Evolutionary conservation across 2,329 filamentous ascomycete genomes (phyloP).

Genomic region (Colletotrichum graminicola): DNA sequence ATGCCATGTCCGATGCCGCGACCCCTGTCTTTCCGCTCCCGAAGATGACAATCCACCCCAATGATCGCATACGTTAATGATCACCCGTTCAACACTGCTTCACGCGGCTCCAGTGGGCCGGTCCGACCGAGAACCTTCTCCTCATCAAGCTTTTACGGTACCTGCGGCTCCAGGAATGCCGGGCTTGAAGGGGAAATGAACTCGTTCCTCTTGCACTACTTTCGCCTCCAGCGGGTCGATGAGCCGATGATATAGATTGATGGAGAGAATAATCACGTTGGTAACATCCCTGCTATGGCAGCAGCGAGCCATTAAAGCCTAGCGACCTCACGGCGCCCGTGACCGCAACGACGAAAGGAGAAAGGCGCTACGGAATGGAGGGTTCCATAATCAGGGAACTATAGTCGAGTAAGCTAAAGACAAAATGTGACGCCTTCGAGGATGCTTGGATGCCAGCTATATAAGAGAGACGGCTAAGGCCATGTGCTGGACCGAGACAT

Average conservation of each 20-base stretch:
- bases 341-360: conserved; percentile 8
- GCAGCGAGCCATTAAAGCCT: conserved; percentile 1
- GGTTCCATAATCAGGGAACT: conserved; percentile 12
- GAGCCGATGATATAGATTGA: background rate
- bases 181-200: conserved; percentile 16
- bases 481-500: conserved; percentile 7
- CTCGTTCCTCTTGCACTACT: background rate
- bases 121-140: conserved; percentile 18
- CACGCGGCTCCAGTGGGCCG: conserved; percentile 24
- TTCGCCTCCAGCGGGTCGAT: background rate
- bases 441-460: background rate
- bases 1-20: background rate
- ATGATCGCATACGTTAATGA: conserved; percentile 8
- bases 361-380: conserved; percentile 32
- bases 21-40: conserved; percentile 8
- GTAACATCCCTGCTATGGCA: background rate
- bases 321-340: conserved; percentile 13
- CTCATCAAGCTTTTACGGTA: conserved; percentile 1
- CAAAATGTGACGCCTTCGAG: no score
- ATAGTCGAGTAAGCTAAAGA: background rate
- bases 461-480: conserved; percentile 31
- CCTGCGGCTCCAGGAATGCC: conserved; percentile 28
- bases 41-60: conserved; percentile 1
- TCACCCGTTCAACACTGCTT: conserved; percentile 18
- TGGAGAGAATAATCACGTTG: background rate